Percentiles rank a stretch among this genome's conserved stretches.
These are phyloP conservation scores for Penicillium janthinellum DNA, from an alignment of 2,329 filamentous ascomycete species.

Conservation along the genomic window DNA sequence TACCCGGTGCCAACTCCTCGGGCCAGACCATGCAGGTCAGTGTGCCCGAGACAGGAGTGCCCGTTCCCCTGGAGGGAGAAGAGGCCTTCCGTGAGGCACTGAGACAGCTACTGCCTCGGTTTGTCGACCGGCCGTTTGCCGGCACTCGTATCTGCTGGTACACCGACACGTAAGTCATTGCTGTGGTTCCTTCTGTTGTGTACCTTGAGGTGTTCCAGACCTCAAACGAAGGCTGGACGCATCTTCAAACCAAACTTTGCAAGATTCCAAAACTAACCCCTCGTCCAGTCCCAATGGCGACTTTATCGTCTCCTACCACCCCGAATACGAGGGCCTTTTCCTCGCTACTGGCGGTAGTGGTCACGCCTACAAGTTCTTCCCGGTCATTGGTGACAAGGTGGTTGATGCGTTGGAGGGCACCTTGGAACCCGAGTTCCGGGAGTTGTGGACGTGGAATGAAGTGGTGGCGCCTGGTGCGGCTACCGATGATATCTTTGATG, in stretches of 20 bases:
- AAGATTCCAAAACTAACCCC: background rate
- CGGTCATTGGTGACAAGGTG: constrained; percentile 56
- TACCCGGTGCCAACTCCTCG: constrained; percentile 24
- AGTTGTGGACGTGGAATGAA: constrained; percentile 47
- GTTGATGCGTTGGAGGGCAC: constrained; percentile 49
- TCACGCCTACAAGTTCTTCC: constrained; percentile 59
- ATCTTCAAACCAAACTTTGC: background rate
- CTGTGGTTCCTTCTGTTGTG: background rate
- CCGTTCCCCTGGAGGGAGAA: constrained; percentile 59
- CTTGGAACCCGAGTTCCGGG: constrained; percentile 43
- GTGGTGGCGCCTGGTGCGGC: constrained; percentile 20
- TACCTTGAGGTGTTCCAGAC: background rate
- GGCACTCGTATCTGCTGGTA: constrained; percentile 73
- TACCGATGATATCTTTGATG: constrained; percentile 30
- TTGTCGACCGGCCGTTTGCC: constrained; percentile 62
- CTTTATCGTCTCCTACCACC: constrained; percentile 72
- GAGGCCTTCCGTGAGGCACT: constrained; percentile 63
- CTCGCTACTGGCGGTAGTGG: constrained; percentile 56
- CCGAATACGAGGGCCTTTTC: constrained; percentile 54
- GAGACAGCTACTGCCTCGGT: constrained; percentile 61
- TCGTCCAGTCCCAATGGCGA: constrained; percentile 59
- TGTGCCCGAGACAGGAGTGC: constrained; percentile 41
- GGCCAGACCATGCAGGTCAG: constrained; percentile 39
- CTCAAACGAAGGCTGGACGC: background rate
- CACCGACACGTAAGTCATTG: constrained; percentile 61